A percentile compares a stretch with the other conserved stretches of the same genome.
phyloP scores from a whole-genome alignment of 2,329 filamentous ascomycete species.

The Fusarium miscanthi region DNA sequence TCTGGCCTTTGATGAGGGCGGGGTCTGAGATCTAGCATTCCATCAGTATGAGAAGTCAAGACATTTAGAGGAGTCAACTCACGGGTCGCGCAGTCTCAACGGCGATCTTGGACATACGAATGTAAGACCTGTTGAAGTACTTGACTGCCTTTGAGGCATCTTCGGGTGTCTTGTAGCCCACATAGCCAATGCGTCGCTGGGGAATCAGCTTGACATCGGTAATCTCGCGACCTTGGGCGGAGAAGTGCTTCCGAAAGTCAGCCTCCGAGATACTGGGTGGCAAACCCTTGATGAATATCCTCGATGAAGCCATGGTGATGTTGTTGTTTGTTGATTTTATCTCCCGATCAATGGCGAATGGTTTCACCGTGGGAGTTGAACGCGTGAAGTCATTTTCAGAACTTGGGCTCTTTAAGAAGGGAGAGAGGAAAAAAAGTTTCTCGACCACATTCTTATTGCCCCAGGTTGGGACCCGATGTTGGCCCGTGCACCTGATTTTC shows the following conservation, averaged over 20 bases:
- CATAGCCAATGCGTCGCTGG: conserved; percentile 91
- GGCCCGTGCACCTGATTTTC: conserved; percentile 42
- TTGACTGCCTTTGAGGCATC: conserved; percentile 86
- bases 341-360: conserved; percentile 42
- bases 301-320: conserved; percentile 68
- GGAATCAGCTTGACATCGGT: conserved; percentile 94
- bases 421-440: conserved; percentile 48
- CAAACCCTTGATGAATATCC: conserved; percentile 82
- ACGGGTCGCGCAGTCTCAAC: conserved; percentile 91
- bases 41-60: conserved; percentile 47
- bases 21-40: conserved; percentile 60
- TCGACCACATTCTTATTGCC: conserved; percentile 44
- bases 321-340: conserved; percentile 19
- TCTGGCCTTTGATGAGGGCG: conserved; percentile 48
- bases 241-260: conserved; percentile 91
- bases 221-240: conserved; percentile 75
- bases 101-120: conserved; percentile 92
- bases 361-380: conserved; percentile 42
- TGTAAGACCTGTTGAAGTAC: conserved; percentile 95
- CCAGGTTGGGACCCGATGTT: conserved; percentile 27
- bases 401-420: conserved; percentile 40
- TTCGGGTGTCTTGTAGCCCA: conserved; percentile 87
- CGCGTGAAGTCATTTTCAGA: conserved; percentile 44
- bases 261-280: conserved; percentile 87
- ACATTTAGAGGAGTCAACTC: conserved; percentile 46